These are phyloP conservation scores for Cercospora zeae-maydis DNA, from an alignment of 2,329 filamentous ascomycete genomes.

Conservation along the genomic window DNA sequence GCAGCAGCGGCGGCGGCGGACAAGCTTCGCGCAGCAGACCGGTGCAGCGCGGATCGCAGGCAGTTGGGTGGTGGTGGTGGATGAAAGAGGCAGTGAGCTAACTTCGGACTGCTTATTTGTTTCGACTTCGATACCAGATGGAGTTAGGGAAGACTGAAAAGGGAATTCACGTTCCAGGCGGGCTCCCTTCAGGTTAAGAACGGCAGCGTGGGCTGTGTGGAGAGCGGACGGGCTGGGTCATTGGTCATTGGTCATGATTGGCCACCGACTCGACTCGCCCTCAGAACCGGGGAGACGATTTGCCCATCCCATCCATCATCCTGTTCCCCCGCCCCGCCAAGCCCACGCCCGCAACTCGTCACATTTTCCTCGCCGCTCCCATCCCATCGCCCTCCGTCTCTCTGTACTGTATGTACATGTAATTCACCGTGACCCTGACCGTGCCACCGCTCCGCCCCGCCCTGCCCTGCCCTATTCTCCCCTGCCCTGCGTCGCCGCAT, in stretches of 20 bases:
- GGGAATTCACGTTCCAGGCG: conserved; percentile 2
- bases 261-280: neutral
- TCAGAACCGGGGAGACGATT: neutral
- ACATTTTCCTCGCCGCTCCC: neutral
- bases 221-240: too few species aligned
- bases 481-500: too few species aligned
- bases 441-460: neutral
- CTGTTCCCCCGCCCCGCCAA: neutral
- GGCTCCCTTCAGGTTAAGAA: conserved; percentile 1
- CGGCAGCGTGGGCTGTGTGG: neutral
- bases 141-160: conserved; percentile 1
- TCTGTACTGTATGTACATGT: neutral
- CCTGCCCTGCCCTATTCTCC: too few species aligned
- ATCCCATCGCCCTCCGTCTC: neutral
- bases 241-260: neutral
- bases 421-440: too few species aligned
- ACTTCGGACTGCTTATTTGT: neutral
- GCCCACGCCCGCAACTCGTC: neutral
- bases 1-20: neutral
- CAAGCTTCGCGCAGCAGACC: neutral
- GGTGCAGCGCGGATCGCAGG: neutral
- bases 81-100: neutral
- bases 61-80: neutral
- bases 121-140: conserved; percentile 2
- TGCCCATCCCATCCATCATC: neutral